A percentile compares a stretch with the other conserved stretches of the same genome.
These are phyloP conservation scores for Arachis stenosperma DNA, from an alignment of 306 rosid species.

Conservation along the genomic window DNA sequence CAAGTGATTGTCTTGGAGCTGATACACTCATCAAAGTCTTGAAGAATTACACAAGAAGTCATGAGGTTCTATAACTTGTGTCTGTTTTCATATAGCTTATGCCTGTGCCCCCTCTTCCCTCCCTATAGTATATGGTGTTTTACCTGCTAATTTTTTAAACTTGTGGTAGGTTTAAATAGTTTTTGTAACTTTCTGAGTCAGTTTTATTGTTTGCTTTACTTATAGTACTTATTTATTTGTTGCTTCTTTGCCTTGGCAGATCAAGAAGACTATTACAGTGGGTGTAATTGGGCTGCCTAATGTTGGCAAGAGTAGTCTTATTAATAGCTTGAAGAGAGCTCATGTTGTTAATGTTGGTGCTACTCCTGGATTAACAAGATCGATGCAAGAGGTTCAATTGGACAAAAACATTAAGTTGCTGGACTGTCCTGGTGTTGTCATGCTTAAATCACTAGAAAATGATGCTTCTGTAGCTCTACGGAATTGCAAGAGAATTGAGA, in stretches of 20 bases:
- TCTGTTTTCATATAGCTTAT: constrained; percentile 2
- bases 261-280: constrained; percentile 89
- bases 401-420: constrained; percentile 86
- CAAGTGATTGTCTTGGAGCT: constrained; percentile 97
- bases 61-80: constrained; percentile 61
- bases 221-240: not conserved
- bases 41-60: constrained; percentile 95
- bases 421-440: constrained; percentile 98
- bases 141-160: not conserved
- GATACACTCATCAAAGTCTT: constrained; percentile 89
- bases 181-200: not conserved
- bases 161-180: constrained; percentile 13
- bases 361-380: constrained; percentile 89
- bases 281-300: constrained; percentile 94
- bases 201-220: constrained; percentile 8
- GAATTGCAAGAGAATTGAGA: constrained; percentile 94
- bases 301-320: constrained; percentile 98
- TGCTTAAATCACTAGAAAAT: constrained; percentile 69
- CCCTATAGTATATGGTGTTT: not conserved
- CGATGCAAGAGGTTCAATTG: constrained; percentile 88
- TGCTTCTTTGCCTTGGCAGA: constrained; percentile 53
- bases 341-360: constrained; percentile 86
- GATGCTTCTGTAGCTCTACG: constrained; percentile 70
- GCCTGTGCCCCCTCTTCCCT: not conserved
- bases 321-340: constrained; percentile 79